Percentiles rank a stretch among this genome's conserved stretches.
These are phyloP conservation scores for Neurospora pannonica DNA, from an alignment of 495 filamentous ascomycete species.

Conservation along the genomic window DNA sequence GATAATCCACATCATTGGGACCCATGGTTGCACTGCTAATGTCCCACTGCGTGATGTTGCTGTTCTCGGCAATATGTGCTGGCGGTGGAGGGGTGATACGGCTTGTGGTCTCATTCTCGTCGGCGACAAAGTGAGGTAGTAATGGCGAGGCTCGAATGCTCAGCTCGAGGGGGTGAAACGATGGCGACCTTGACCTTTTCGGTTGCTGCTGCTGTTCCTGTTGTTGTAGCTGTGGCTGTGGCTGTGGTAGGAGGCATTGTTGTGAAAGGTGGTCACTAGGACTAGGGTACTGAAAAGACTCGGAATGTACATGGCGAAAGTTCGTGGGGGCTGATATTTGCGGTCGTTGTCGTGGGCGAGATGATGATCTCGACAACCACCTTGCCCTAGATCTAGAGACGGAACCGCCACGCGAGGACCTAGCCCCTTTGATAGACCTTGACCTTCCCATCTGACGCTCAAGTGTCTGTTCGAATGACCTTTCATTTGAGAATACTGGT, in stretches of 20 bases:
- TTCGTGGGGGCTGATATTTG: slow-evolving; percentile 40
- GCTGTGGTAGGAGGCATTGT: slow-evolving; percentile 1
- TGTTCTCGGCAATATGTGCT: slow-evolving; percentile 22
- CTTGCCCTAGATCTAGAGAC: slow-evolving; percentile 23
- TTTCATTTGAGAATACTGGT: slow-evolving; percentile 19
- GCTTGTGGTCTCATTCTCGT: slow-evolving; percentile 9
- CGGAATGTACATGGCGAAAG: slow-evolving; percentile 41
- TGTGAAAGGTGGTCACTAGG: slow-evolving; percentile 14
- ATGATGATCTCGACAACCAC: slow-evolving; percentile 24
- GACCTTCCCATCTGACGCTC: slow-evolving; percentile 26
- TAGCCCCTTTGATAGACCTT: slow-evolving; percentile 22
- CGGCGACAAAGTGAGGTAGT: slow-evolving; percentile 39
- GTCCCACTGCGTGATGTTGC: slow-evolving; percentile 25
- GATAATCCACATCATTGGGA: slow-evolving; percentile 34
- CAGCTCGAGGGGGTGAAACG: slow-evolving; percentile 64
- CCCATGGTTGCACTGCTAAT: slow-evolving; percentile 20
- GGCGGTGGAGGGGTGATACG: slow-evolving; percentile 34
- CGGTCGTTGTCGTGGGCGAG: slow-evolving; percentile 28
- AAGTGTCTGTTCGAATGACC: slow-evolving; percentile 17
- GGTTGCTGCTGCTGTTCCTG: slow-evolving; percentile 4
- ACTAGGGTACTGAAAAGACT: slow-evolving; percentile 35
- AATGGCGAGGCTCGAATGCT: slow-evolving; percentile 64
- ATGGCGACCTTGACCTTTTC: slow-evolving; percentile 17
- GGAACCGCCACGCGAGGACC: slow-evolving; percentile 23
- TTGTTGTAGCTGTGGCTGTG: slow-evolving; percentile 6